phyloP scores from a whole-genome alignment of 2,329 filamentous ascomycete species.

The Bipolaris sorokiniana region DNA sequence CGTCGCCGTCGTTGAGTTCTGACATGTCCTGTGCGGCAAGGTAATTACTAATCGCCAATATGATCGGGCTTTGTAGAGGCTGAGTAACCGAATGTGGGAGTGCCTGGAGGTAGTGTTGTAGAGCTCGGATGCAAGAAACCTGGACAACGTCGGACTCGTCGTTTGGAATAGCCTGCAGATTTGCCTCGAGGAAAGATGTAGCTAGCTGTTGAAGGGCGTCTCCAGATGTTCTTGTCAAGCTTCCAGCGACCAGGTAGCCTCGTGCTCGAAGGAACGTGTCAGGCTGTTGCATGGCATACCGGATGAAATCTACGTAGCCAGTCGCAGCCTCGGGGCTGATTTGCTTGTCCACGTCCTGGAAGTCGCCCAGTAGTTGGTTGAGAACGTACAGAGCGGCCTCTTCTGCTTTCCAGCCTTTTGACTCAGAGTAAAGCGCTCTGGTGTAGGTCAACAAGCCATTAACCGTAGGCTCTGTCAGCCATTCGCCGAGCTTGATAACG shows the following conservation, averaged over 20 bases:
- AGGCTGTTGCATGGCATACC: conserved; percentile 73
- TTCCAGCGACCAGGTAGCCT: conserved; percentile 84
- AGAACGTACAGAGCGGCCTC: conserved; percentile 86
- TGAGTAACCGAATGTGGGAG: conserved; percentile 58
- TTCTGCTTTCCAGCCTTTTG: conserved; percentile 67
- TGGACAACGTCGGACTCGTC: conserved; percentile 88
- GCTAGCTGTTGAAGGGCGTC: conserved; percentile 62
- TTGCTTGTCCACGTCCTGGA: conserved; percentile 75
- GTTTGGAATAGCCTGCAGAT: conserved; percentile 74
- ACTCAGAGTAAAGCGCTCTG: conserved; percentile 70
- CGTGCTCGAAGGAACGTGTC: conserved; percentile 82
- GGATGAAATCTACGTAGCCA: conserved; percentile 80
- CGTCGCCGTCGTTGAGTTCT: conserved; percentile 86
- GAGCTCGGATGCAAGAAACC: conserved; percentile 85
- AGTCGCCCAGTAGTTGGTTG: conserved; percentile 82
- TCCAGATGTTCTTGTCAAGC: conserved; percentile 72
- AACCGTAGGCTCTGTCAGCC: conserved; percentile 76
- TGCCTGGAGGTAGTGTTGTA: conserved; percentile 71
- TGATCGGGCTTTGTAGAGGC: conserved; percentile 66
- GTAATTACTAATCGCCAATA: conserved; percentile 71
- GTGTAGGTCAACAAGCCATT: conserved; percentile 81
- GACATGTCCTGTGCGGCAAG: conserved; percentile 79
- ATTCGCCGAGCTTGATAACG: conserved; percentile 89
- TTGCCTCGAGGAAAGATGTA: conserved; percentile 70
- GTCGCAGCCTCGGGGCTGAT: conserved; percentile 73